Base-by-base conservation (phyloP, 345 rosid genomes). In the Nasturtium officinale region DNA sequence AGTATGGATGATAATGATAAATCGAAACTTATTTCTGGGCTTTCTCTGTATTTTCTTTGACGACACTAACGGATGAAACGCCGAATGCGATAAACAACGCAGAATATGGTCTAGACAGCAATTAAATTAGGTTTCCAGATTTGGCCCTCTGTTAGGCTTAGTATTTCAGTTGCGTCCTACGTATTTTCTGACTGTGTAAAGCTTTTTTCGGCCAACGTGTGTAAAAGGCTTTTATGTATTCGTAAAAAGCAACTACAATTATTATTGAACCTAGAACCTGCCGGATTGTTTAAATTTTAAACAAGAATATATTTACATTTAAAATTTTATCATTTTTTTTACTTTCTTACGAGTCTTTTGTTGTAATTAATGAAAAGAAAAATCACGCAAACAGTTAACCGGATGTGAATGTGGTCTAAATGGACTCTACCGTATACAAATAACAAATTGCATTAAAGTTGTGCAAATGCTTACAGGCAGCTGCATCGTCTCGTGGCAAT, bases 401-500 rank as follows among this genome's bases (percentile, higher is more conserved):
- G 45, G 7, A 38, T 38, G 42, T 37, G 42, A 4, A 37, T 37
- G 43, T 12, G 40, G 40, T 37, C 42, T 10, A n/a, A n/a, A n/a
- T n/a, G n/a, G n/a, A n/a, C n/a, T n/a, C n/a, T n/a, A n/a, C n/a
- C n/a, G n/a, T n/a, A n/a, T n/a, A n/a, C n/a, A n/a, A n/a, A n/a
- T n/a, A n/a, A n/a, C 12, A 29, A 2, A 56, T 28, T n/a, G 40
- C 38, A 46, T 29, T 47, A 29, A 64, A 29, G 42, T 64, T 7
- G 5, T 30, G 17, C 26, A 29, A 64, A 46, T 64, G 54, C 28
- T 61, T 13, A 62, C 61, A n/a, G 48, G 47, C 65, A 64, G 16
- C n/a, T 23, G 48, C 38, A 6, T 53, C 70, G 56, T 63, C n/a
- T n/a, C n/a, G n/a, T n/a, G 70, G 23, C 52, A 60, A 60, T n/a